Evolutionary conservation across 1,284 basidiomycete genomes (phyloP), one percentile per base, ranked within the genome.

Genomic region (Caloboletus firmus): DNA sequence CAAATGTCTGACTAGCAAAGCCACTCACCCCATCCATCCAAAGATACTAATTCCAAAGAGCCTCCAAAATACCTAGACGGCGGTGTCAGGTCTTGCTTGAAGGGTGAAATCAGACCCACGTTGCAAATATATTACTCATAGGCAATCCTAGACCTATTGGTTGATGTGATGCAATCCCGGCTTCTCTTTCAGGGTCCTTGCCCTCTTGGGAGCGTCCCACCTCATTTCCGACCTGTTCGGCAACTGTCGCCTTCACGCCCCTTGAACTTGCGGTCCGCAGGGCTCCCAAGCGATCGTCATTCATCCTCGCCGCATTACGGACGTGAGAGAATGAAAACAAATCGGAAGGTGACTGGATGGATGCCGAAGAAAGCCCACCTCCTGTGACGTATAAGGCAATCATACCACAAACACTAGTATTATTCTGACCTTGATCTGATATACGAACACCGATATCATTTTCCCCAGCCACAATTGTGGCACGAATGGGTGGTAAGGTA

Each of bases 51-150:
- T 57, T 91, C 86, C 44, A 94, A 67, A 4, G 86, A 89, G 3
- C 91, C 91, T 28, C 92, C 92, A 61, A 90, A 90, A 69, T 91
- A 90, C 44, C 85, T 89, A 61, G 15, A 49, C 35, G 41, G n/a
- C 39, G 26, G 12, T 40, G 54, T 62, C 46, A 55, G 37, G 22
- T 44, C 24, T 34, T 20, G 34, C 46, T 42, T n/a, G 45, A 31
- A 28, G 37, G 13, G n/a, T 34, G 12, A 40, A 18, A 45, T 11
- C 13, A 40, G 39, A 72, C 82, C 56, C 59, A 91, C 82, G 84
- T 90, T 56, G 91, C 84, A 69, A 85, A 92, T 44, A 93, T 91
- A 60, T 90, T 88, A 68, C 90, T 89, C 87, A 93, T 89, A 1
- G 90, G 90, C 18, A 93, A 72, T 11, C 90, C 90, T 52, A 93